phyloP scores from a whole-genome alignment of 192 early-diverging fungal species.

The Coemansia sp. region DNA sequence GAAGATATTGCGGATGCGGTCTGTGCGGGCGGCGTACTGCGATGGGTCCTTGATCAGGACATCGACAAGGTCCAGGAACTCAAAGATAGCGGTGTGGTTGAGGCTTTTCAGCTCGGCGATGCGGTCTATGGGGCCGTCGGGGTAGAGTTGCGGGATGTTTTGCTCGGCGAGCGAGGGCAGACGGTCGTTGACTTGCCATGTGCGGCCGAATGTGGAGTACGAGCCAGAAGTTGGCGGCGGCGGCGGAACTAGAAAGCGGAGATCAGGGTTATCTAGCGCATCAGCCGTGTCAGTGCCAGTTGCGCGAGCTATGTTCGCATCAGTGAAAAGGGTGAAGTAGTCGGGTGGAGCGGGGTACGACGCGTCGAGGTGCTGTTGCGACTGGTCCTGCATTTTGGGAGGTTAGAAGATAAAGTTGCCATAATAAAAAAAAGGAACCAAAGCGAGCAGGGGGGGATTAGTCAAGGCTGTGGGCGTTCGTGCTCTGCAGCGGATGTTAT shows the following conservation, averaged over 20 bases:
- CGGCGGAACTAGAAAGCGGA: slow-evolving; percentile 61
- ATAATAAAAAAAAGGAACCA: not conserved
- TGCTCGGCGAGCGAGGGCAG: slow-evolving; percentile 62
- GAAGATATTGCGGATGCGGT: slow-evolving; percentile 67
- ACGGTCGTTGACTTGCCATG: slow-evolving; percentile 63
- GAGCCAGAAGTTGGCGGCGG: slow-evolving; percentile 54
- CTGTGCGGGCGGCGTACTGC: slow-evolving; percentile 60
- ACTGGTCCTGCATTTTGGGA: slow-evolving; percentile 22
- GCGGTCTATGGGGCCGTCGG: slow-evolving; percentile 63
- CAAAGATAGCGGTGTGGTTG: slow-evolving; percentile 61
- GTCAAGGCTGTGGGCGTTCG: not conserved
- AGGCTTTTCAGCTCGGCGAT: slow-evolving; percentile 65
- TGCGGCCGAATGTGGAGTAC: slow-evolving; percentile 67
- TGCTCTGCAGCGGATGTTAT: not conserved
- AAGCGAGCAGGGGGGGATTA: not conserved
- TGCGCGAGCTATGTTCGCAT: slow-evolving; percentile 56
- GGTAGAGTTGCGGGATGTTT: slow-evolving; percentile 66
- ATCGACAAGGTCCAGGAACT: slow-evolving; percentile 72
- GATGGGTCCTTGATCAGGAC: slow-evolving; percentile 57
- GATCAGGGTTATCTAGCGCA: slow-evolving; percentile 31
- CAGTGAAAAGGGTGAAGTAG: slow-evolving; percentile 65
- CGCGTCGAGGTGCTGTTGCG: slow-evolving; percentile 43
- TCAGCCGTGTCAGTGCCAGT: slow-evolving; percentile 2
- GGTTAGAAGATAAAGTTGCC: not conserved
- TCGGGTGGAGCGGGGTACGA: slow-evolving; percentile 68